A percentile compares a stretch with the other conserved stretches of the same genome.
phyloP scores from a whole-genome alignment of 2,329 filamentous ascomycete species.

The Nothopassalora personata region DNA sequence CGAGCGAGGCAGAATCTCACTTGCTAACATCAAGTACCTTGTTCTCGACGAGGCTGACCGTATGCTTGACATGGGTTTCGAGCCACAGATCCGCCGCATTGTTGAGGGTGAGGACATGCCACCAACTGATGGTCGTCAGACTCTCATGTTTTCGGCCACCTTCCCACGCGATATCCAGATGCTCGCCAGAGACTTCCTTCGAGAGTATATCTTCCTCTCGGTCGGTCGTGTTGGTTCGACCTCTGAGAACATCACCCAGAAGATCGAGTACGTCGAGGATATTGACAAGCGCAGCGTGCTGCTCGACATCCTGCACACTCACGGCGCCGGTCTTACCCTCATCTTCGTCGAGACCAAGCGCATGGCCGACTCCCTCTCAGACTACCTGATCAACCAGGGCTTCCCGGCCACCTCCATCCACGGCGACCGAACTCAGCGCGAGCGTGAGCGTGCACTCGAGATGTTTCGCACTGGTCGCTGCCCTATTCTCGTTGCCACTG shows the following conservation, averaged over 20 bases:
- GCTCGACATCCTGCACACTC: conserved; percentile 93
- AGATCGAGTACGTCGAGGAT: conserved; percentile 96
- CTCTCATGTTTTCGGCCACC: conserved; percentile 99
- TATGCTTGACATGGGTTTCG: conserved; percentile 99
- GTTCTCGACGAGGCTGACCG: conserved; percentile 98
- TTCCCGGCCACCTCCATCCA: conserved; percentile 98
- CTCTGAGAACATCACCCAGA: conserved; percentile 99
- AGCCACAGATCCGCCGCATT: conserved; percentile 97
- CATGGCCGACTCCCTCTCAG: conserved; percentile 95
- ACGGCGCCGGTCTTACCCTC: conserved; percentile 80
- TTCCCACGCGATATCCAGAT: conserved; percentile 99
- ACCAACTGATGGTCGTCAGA: conserved; percentile 73
- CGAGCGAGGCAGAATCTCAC: conserved; percentile 95
- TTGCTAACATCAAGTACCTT: conserved; percentile 98
- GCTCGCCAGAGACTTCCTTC: conserved; percentile 96
- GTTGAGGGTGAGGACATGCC: conserved; percentile 99
- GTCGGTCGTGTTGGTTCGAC: conserved; percentile 98
- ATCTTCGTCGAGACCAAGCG: conserved; percentile 99
- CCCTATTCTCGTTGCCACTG: conserved; percentile 94
- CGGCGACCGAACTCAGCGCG: conserved; percentile 95
- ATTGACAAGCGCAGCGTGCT: conserved; percentile 96
- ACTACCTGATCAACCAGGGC: conserved; percentile 97
- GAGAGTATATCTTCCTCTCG: conserved; percentile 98
- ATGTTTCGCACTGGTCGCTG: conserved; percentile 95
- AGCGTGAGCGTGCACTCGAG: conserved; percentile 95